Base-by-base conservation (phyloP, 306 rosid genomes). In the Hippophae rhamnoides region DNA sequence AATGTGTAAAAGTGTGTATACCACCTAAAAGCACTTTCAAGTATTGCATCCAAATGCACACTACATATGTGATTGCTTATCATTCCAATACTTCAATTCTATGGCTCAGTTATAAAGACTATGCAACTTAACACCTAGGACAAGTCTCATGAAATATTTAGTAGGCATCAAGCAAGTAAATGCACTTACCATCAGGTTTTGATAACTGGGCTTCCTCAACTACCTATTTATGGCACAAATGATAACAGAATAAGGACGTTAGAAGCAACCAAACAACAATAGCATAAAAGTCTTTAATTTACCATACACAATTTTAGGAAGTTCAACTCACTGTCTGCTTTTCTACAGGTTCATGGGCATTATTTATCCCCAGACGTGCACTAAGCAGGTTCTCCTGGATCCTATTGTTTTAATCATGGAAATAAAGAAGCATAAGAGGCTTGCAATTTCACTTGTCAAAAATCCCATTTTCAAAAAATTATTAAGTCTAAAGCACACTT, bases 101-200 rank as follows among this genome's bases (percentile, higher is more conserved):
- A 11, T 7, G 10, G 48, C 9, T 9, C 8, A 38, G 23, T 44
- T 54, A 61, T 10, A 61, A 8, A 7, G 14, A 23, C 67, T 49
- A 27, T 41, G 11, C 41, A 41, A 6, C 6, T 51, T 40, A 62
- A 31, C 26, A 43, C 68, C 68, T 8, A 11, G 13, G 11, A 63
- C 40, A 23, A 14, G 41, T 61, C 47, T 9, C 11, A n/a, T 44
- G 47, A 47, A 31, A 12, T 13, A 45, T 41, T 9, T 11, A 43
- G 10, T 8, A 9, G 45, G 18, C 44, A 53, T n/a, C 56, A 12
- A 26, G n/a, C 7, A 64, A 27, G 12, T 49, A 46, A 47, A 40
- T 46, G 12, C 56, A 79, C 93, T 73, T 61, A 92, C 98, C 95
- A 50, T 83, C 82, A 51, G 77, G 70, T 72, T 79, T 81, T 56